Percentiles rank a stretch among this genome's conserved stretches.
Evolutionary conservation across 2,329 filamentous ascomycete genomes (phyloP).

Genomic region (Orbilia javanica): DNA sequence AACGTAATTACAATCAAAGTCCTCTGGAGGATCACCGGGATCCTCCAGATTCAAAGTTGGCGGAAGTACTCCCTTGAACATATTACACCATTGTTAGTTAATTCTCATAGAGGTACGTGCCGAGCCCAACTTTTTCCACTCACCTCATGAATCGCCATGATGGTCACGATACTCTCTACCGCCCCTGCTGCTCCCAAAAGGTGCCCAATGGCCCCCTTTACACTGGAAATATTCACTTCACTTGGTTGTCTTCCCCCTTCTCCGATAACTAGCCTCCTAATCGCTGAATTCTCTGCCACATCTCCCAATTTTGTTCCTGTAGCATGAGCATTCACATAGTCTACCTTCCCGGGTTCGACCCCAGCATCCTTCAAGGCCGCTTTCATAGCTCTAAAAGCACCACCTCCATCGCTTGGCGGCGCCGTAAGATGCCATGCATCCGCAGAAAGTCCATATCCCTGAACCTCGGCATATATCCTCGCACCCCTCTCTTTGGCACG

Average conservation of each 20-base stretch:
- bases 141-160: slow-evolving; percentile 83
- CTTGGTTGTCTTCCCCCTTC: slow-evolving; percentile 74
- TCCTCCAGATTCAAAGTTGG: slow-evolving; percentile 86
- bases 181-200: slow-evolving; percentile 91
- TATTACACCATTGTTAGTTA: not conserved
- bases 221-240: slow-evolving; percentile 87
- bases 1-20: slow-evolving; percentile 87
- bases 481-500: slow-evolving; percentile 85
- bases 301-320: slow-evolving; percentile 90
- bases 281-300: slow-evolving; percentile 85
- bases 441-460: slow-evolving; percentile 88
- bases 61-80: slow-evolving; percentile 77
- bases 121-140: slow-evolving; percentile 65
- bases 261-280: slow-evolving; percentile 80
- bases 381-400: slow-evolving; percentile 86
- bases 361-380: slow-evolving; percentile 80
- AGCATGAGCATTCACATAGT: slow-evolving; percentile 96
- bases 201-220: slow-evolving; percentile 93
- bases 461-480: slow-evolving; percentile 85
- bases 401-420: slow-evolving; percentile 82
- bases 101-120: not conserved
- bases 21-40: slow-evolving; percentile 70
- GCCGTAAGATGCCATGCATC: slow-evolving; percentile 96
- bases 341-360: slow-evolving; percentile 77
- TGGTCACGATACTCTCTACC: slow-evolving; percentile 86